Conservation (phyloP, 352 stramenopile genomes). For the Phytophthora citrophthora region DNA sequence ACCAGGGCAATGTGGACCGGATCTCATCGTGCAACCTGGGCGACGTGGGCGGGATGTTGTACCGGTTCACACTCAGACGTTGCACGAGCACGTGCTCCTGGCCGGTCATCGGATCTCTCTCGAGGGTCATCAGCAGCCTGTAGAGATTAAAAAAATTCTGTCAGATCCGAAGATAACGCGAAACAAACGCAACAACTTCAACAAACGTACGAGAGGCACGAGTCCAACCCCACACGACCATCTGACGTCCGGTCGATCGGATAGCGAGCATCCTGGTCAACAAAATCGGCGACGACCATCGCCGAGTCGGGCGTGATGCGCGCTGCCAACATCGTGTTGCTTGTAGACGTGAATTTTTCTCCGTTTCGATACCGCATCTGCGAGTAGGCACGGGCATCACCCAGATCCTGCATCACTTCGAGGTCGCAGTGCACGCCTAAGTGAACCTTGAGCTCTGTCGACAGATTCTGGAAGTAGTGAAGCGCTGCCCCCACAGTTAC, state of each 20-base stretch:
- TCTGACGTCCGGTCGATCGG: conserved; percentile 37
- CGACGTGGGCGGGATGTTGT: conserved; percentile 58
- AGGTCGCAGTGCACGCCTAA: conserved; percentile 39
- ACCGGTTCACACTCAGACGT: conserved; percentile 49
- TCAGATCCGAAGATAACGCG: conserved; percentile 15
- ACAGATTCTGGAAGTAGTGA: conserved; percentile 49
- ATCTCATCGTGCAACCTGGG: conserved; percentile 54
- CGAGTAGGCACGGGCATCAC: conserved; percentile 37
- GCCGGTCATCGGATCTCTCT: conserved; percentile 36
- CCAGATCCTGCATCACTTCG: conserved; percentile 42
- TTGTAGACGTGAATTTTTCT: conserved; percentile 33
- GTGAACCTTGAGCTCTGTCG: conserved; percentile 38
- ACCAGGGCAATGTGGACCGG: conserved; percentile 49
- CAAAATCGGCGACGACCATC: conserved; percentile 54
- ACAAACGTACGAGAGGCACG: conserved; percentile 39
- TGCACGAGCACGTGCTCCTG: conserved; percentile 54
- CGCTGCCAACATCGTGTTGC: conserved; percentile 51
- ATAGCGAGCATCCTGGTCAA: conserved; percentile 49
- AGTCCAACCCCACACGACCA: conserved; percentile 31
- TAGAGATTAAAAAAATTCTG: conserved; percentile 4
- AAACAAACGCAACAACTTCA: conserved; percentile 22
- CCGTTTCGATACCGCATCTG: conserved; percentile 56
- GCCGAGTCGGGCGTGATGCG: conserved; percentile 38
- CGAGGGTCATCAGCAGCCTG: conserved; percentile 45
- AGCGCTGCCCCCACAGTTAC: conserved; percentile 38